These are phyloP conservation scores for Diplodia sapinea DNA, from an alignment of 2,329 filamentous ascomycete species.

Conservation along the genomic window DNA sequence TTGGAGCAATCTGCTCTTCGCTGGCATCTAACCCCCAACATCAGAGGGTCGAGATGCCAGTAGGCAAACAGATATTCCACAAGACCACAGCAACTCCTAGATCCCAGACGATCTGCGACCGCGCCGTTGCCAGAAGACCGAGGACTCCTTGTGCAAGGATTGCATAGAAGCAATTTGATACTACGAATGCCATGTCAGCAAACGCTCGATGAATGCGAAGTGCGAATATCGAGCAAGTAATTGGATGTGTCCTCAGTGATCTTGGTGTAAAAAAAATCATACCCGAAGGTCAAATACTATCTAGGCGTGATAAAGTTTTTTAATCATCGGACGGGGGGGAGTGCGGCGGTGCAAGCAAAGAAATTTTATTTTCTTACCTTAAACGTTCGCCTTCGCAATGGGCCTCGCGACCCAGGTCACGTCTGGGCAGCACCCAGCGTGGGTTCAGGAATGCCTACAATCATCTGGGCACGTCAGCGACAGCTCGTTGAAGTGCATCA, in stretches of 20 bases:
- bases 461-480: constrained; percentile 27
- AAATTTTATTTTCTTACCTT: constrained; percentile 23
- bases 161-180: background rate
- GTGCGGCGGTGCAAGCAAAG: constrained; percentile 29
- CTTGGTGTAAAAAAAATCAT: constrained; percentile 69
- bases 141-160: background rate
- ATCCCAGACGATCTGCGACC: background rate
- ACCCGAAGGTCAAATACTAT: constrained; percentile 69
- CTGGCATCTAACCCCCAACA: background rate
- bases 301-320: constrained; percentile 64
- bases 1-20: background rate
- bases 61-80: background rate
- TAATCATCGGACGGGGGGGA: constrained; percentile 66
- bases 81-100: background rate
- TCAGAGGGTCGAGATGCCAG: background rate
- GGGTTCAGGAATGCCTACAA: background rate
- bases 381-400: background rate
- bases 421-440: background rate
- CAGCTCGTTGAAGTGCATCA: constrained; percentile 1
- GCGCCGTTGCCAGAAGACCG: background rate
- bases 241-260: constrained; percentile 64
- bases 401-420: background rate
- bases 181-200: constrained; percentile 14
- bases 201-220: background rate
- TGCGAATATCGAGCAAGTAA: constrained; percentile 3